Evolutionary conservation across 1,284 basidiomycete species (phyloP).

Genomic region (Apiotrichum laibachii): DNA sequence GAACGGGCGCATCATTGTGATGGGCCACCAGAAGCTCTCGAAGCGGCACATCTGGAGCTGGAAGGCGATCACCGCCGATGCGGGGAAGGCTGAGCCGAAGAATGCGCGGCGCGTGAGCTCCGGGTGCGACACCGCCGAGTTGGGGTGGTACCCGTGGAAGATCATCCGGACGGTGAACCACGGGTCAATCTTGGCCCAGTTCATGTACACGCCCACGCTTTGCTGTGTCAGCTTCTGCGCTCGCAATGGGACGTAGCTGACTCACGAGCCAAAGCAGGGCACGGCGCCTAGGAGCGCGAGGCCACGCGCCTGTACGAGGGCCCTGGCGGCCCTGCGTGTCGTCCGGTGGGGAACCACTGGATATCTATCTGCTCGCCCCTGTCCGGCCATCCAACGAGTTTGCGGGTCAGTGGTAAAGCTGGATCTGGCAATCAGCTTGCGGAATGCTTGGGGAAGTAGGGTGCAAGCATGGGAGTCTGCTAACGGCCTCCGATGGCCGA

Average conservation of each 20-base stretch:
- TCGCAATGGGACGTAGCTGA: not conserved
- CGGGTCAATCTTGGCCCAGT: conserved; percentile 12
- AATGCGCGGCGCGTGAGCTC: conserved; percentile 12
- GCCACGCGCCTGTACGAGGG: not conserved
- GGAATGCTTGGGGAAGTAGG: too few species aligned
- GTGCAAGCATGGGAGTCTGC: too few species aligned
- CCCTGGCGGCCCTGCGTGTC: too few species aligned
- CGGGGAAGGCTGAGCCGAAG: conserved; percentile 8
- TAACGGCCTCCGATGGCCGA: too few species aligned
- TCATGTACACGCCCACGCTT: conserved; percentile 10
- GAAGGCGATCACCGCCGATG: conserved; percentile 5
- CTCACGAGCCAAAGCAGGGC: conserved; percentile 15
- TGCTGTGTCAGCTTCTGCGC: not conserved
- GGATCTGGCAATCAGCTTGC: too few species aligned
- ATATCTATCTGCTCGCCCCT: too few species aligned
- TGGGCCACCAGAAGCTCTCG: conserved; percentile 16
- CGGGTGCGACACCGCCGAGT: conserved; percentile 13
- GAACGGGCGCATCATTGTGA: conserved; percentile 11
- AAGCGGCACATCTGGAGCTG: conserved; percentile 7
- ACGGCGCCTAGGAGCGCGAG: conserved; percentile 11
- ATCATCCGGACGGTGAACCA: conserved; percentile 14
- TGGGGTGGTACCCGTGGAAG: conserved; percentile 10
- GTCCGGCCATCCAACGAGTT: too few species aligned
- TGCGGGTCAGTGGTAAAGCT: too few species aligned
- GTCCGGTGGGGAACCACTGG: too few species aligned